Base-by-base conservation (phyloP, 2,329 filamentous ascomycete species). In the Pseudopyrenochaeta lycopersici region DNA sequence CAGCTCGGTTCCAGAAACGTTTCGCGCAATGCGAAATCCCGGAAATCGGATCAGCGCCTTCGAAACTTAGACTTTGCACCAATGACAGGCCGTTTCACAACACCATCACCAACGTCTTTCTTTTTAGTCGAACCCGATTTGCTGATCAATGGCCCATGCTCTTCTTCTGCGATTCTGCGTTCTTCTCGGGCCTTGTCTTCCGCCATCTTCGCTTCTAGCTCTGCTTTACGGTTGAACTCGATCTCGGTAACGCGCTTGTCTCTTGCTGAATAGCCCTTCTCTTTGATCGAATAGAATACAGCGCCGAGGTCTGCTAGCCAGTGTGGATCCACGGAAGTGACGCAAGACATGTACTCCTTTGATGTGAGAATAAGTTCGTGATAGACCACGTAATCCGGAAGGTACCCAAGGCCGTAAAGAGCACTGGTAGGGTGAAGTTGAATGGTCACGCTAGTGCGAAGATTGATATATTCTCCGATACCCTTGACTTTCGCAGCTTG, bases 321-420 rank as follows among this genome's bases (percentile, higher is more conserved):
- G 73, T 96, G 92, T 46, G 95, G 94, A 74, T 99, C 95, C 1
- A 99, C 95, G 1, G 92, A 87, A 4, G 95, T 99, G 9, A 99
- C 95, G 4, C 92, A 97, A 2, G 91, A 96, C 88, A 99, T 97
- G 80, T 98, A 99, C 74, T 98, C 95, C 73, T 97, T 97, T 52
- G 89, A 91, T 0, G 95, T 99, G 56, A 99, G 86, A 66, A 99
- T 97, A 53, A 99, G 85, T 77, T 99, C 95, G 81, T 99, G 95
- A 77, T 99, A 99, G 36, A 99, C 88, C 46, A 99, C 92, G 71
- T 98, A 98, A 73, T 99, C 95, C 1, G 96, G 95, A 20, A 97
- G 85, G 76, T 97, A 96, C 3, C 95, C 95, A 1, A 92, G 83
- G 20, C 95, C 95, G 72, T 97, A 98, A 0, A 99, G 84, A 1